Conservation (phyloP, 2,329 filamentous ascomycete species). For the Dactylellina sp. region DNA sequence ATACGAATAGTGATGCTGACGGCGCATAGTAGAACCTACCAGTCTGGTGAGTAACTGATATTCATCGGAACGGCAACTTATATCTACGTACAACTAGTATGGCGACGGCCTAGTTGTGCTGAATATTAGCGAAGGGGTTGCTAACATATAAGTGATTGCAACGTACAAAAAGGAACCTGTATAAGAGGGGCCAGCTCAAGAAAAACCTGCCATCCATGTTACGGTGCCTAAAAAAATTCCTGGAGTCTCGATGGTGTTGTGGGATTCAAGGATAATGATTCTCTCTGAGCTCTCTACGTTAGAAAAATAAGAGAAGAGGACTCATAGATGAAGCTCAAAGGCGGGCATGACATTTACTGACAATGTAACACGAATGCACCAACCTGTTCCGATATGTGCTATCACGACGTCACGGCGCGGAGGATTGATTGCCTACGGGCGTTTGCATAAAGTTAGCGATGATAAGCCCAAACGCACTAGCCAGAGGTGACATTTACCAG, state of each 20-base stretch:
- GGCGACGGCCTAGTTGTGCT: constrained; percentile 13
- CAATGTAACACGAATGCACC: neutral
- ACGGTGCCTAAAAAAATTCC: no score
- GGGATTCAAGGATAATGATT: no score
- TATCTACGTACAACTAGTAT: constrained; percentile 20
- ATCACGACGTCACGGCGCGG: neutral
- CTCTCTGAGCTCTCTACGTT: no score
- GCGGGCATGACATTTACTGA: neutral
- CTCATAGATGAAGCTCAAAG: no score
- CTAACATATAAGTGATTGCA: no score
- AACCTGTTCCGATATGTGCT: neutral
- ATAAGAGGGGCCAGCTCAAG: constrained; percentile 22
- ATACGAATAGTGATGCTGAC: constrained; percentile 16
- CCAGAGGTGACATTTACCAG: neutral
- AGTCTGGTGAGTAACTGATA: neutral
- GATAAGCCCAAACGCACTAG: neutral
- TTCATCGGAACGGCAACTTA: neutral
- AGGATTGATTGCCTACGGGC: constrained; percentile 23
- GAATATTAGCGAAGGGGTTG: neutral
- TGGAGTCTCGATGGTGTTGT: no score
- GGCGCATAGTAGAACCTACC: constrained; percentile 12
- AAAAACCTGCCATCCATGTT: constrained; percentile 32
- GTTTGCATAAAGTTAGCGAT: constrained; percentile 28
- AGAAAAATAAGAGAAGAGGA: no score
- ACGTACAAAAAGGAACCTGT: constrained; percentile 52